Evolutionary conservation across 225 moss, liverwort and hornwort species (phyloP), one percentile per base, ranked within the genome.

Genomic region (Straminergon stramineum): DNA sequence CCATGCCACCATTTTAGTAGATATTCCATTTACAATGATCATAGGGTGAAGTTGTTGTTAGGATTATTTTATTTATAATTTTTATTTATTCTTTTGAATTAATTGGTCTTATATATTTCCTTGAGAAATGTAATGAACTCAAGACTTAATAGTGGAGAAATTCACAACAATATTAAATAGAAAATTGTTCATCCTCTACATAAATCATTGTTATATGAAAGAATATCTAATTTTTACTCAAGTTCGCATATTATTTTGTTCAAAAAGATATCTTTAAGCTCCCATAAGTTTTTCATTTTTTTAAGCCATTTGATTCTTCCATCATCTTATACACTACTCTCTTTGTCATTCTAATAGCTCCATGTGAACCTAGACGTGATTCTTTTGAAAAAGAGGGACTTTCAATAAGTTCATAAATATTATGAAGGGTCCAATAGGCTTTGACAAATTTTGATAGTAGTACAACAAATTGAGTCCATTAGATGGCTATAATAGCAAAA

Each of bases 1-100:
- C 3, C 0, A 37, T 55, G 6, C 7, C 1, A 26, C 45, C 8
- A n/a, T n/a, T 79, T 79, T n/a, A 9, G 2, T 55, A 35, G 9
- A 24, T 23, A 37, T 55, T 37, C 3, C 0, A 35, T 57, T 79
- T 11, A 57, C 6, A n/a, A 79, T 27, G 6, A n/a, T n/a, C 27
- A 1, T 11, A 0, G 1, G 0, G 0, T 79, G 57, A 78, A 0
- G 0, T n/a, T 79, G 17, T 37, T n/a, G 17, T 27, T 56, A 24
- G 8, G 6, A 24, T 10, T 15, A 4, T 56, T 15, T 24, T 79
- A 0, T 37, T 37, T 6, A 24, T 10, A 9, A 37, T 15, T n/a
- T 55, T 79, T 0, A 35, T 57, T 37, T 26, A 4, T 26, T n/a
- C 0, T 23, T 56, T 56, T n/a, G 2, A 0, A n/a, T 24, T 10